Evolutionary conservation across 495 filamentous ascomycete species (phyloP), one percentile per base, ranked within the genome.

Genomic region (Aspergillus saccharolyticus): DNA sequence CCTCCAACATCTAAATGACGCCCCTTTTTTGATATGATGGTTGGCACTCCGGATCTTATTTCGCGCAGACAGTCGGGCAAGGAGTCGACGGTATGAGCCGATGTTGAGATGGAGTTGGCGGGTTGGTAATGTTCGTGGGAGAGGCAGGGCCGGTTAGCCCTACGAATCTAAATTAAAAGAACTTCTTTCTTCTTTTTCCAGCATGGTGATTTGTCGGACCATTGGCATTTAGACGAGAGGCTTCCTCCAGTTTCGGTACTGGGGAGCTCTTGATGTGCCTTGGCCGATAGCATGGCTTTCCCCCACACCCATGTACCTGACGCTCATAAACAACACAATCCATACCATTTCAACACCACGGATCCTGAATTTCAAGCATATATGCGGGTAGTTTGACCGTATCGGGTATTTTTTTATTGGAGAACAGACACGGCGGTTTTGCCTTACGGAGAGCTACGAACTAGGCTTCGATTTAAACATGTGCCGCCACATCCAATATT

Each of bases 1-100:
- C 94, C 78, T 97, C 75, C 70, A 75, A 72, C 72, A 75, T 78
- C 70, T 74, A 76, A 73, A 74, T 45, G 58, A 56, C 58, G 47
- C 60, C 63, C 66, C 25, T 28, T 66, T 66, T 70, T 66, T 64
- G 63, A 62, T 69, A 64, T 68, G 63, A 68, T 66, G 70, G 71
- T 71, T 67, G 69, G 70, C 66, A 65, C 68, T 70, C 72, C 66
- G 66, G 64, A 59, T 68, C 70, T 64, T 75, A 70, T 39, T 39
- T 39, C 69, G 72, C 70, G 67, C 72, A 71, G 70, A 73, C 66
- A 62, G 69, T 68, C 72, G 71, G 71, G 68, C 72, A 67, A 72
- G 71, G 73, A 71, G 71, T 75, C 67, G 64, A 70, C 66, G 71
- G 70, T 68, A 74, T 70, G 69, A 74, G 67, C 68, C 71, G 68